These are phyloP conservation scores for Termitomyces sp. DNA, from an alignment of 768 basidiomycete species.

Conservation along the genomic window DNA sequence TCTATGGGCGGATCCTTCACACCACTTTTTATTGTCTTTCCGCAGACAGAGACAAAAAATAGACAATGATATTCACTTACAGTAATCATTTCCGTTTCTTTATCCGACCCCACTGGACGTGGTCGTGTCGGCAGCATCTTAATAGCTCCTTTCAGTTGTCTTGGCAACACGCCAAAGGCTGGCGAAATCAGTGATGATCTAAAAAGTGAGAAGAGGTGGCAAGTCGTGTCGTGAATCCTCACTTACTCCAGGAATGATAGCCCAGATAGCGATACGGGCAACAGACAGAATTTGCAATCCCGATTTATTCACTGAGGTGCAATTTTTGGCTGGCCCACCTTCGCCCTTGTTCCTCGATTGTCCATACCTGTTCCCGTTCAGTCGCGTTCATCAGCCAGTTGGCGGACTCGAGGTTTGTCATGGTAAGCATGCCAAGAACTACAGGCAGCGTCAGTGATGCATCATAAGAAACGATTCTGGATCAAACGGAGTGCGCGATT, in stretches of 20 bases:
- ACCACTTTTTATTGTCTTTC: constrained; percentile 74
- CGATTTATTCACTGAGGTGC: constrained; percentile 44
- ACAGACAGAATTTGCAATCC: constrained; percentile 53
- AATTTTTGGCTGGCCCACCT: constrained; percentile 40
- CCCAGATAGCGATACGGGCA: constrained; percentile 59
- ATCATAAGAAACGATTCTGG: constrained; percentile 73
- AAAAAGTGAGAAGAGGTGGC: no score
- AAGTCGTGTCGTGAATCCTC: no score
- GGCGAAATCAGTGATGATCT: no score
- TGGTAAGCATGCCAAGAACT: constrained; percentile 62
- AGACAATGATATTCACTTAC: constrained; percentile 18
- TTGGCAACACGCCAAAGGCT: no score
- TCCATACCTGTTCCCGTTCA: constrained; percentile 44
- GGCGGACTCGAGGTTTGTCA: constrained; percentile 76
- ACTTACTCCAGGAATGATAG: constrained; percentile 69
- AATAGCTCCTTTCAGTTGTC: constrained; percentile 13
- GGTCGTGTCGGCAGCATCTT: not conserved
- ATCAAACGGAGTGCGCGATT: constrained; percentile 61
- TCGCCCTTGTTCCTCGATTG: constrained; percentile 42
- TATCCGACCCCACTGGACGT: not conserved
- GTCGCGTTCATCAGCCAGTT: constrained; percentile 65
- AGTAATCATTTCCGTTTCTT: constrained; percentile 12
- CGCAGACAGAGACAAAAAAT: constrained; percentile 14
- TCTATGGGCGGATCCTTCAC: constrained; percentile 53
- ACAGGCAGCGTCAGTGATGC: constrained; percentile 61